Conservation (phyloP, 1,139 yeast genomes). For the Ogataea hybrid region DNA sequence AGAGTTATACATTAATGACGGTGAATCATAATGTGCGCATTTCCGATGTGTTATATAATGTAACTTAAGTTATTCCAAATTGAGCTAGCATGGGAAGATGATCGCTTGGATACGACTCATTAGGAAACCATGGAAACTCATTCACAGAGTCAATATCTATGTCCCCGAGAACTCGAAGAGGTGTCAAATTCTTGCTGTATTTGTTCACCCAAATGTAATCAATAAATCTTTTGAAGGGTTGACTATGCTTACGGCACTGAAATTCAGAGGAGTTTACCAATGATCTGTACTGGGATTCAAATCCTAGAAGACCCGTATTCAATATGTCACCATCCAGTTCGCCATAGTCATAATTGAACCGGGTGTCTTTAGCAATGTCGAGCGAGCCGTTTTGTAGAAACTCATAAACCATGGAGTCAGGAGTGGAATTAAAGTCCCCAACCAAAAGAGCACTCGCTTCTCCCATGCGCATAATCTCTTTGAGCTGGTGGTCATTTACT, state of each 20-base stretch:
- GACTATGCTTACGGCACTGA: constrained; percentile 50
- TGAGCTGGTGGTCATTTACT: too few relatives aligned
- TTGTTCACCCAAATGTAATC: constrained; percentile 59
- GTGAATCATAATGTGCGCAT: too few relatives aligned
- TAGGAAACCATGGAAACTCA: constrained; percentile 38
- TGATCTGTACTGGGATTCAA: constrained; percentile 30
- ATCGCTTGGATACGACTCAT: constrained; percentile 43
- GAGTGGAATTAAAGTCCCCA: constrained; percentile 57
- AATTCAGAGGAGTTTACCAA: constrained; percentile 30
- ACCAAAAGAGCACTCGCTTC: constrained; percentile 30
- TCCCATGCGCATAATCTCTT: too few relatives aligned
- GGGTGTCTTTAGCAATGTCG: constrained; percentile 30
- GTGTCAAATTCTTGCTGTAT: constrained; percentile 31
- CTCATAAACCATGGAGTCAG: constrained; percentile 46
- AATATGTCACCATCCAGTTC: constrained; percentile 31
- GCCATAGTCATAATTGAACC: constrained; percentile 29
- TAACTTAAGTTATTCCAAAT: constrained; percentile 15
- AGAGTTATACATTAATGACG: too few relatives aligned
- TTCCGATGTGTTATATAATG: background rate
- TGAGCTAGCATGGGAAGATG: constrained; percentile 39
- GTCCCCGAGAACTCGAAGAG: constrained; percentile 34
- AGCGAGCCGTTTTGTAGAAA: constrained; percentile 41
- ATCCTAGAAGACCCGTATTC: constrained; percentile 30
- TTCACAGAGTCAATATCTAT: constrained; percentile 25
- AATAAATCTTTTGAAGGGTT: constrained; percentile 47